These are phyloP conservation scores for Penicillium sp. DNA, from an alignment of 2,329 filamentous ascomycete genomes.

Conservation along the genomic window DNA sequence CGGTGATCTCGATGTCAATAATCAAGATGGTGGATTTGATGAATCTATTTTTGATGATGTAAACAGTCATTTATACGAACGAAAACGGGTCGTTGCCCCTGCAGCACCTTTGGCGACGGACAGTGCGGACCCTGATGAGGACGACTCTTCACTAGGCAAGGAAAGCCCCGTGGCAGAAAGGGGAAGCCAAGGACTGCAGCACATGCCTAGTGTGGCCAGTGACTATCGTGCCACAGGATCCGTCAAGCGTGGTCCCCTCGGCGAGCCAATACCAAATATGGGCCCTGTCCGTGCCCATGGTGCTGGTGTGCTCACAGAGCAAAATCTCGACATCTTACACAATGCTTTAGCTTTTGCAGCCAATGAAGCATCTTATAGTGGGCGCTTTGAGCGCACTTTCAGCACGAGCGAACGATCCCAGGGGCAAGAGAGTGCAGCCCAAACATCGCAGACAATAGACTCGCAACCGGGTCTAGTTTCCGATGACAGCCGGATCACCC, in stretches of 20 bases:
- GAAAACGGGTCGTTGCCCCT: conserved; percentile 23
- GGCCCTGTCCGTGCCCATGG: conserved; percentile 31
- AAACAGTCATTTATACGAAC: conserved; percentile 37
- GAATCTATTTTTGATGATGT: conserved; percentile 44
- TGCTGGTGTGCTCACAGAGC: conserved; percentile 42
- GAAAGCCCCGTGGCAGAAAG: conserved; percentile 11
- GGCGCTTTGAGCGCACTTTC: conserved; percentile 60
- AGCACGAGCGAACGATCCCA: conserved; percentile 40
- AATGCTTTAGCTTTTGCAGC: conserved; percentile 75
- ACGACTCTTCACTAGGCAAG: conserved; percentile 9
- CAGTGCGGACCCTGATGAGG: background rate
- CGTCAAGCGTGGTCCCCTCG: conserved; percentile 20
- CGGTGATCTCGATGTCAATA: conserved; percentile 31
- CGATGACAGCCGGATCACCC: conserved; percentile 44
- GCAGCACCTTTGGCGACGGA: conserved; percentile 7
- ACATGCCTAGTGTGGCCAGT: conserved; percentile 32
- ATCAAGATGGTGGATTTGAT: conserved; percentile 34
- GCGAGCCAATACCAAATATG: conserved; percentile 23
- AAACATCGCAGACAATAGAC: conserved; percentile 30
- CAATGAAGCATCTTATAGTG: conserved; percentile 63
- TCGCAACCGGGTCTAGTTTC: conserved; percentile 42
- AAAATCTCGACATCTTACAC: conserved; percentile 65
- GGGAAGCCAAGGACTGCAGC: conserved; percentile 21
- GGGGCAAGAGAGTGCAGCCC: conserved; percentile 29
- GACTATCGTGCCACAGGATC: conserved; percentile 20